Evolutionary conservation across 768 basidiomycete genomes (phyloP), one percentile per base, ranked within the genome.

Genomic region (Stropharia rugosoannulata): DNA sequence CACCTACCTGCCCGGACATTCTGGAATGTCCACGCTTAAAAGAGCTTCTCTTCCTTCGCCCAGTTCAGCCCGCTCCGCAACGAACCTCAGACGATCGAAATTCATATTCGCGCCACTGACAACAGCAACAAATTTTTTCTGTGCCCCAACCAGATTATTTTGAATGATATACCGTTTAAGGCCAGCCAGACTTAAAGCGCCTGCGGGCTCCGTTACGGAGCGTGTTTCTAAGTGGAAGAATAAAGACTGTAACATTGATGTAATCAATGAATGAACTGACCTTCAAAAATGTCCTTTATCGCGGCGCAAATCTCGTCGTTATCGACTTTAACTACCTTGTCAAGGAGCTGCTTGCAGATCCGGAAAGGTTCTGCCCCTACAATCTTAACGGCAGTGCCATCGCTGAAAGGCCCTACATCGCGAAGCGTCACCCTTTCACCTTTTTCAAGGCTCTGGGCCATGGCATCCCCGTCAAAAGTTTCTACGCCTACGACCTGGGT

Each of bases 31-130:
- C n/a, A 98, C 91, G 64, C 90, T 91, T 61, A 98, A 79, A 44
- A 98, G 79, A 0, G 90, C 97, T 73, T 99, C 97, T 50, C 90
- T 82, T 10, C 96, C 89, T 71, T 99, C 97, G 59, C 97, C 97
- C 16, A 98, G 79, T 70, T 98, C 95, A 3, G 97, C 97, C 54
- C 97, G 94, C 69, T 99, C 97, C 16, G 97, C 91, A n/a, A 99
- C 95, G 68, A 98, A 99, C 9, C 97, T 85, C 44, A 99, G 72
- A 41, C 96, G 85, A 66, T 94, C 92, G 71, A 99, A 99, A 74
- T 99, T 98, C 93, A 99, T 97, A 73, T 99, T 98, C 15, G 96
- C 97, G 18, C 97, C 97, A 64, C 93, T 95, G 59, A 98, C 75
- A 50, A 98, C 86, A 5, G 84, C 95, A 29, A 98, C 95, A 60